Evolutionary conservation across 2,329 filamentous ascomycete species (phyloP).

Genomic region (Hymenoscyphus fructigenus): DNA sequence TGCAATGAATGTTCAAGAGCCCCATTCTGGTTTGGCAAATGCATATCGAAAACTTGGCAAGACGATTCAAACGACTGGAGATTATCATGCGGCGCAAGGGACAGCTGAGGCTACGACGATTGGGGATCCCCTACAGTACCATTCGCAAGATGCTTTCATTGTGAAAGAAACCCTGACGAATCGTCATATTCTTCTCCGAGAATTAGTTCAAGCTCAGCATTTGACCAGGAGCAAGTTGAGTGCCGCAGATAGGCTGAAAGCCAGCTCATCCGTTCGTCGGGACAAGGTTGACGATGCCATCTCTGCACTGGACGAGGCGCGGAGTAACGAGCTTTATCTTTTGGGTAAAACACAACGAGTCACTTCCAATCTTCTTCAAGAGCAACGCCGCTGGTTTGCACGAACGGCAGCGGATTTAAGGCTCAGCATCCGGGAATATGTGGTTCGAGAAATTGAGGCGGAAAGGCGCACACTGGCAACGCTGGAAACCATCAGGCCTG

Average conservation of each 20-base stretch:
- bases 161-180: conserved; percentile 98
- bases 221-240: conserved; percentile 76
- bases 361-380: conserved; percentile 81
- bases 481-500: conserved; percentile 88
- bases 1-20: conserved; percentile 85
- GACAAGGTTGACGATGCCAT: conserved; percentile 99
- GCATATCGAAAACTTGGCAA: conserved; percentile 96
- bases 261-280: conserved; percentile 78
- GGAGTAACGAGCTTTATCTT: conserved; percentile 76
- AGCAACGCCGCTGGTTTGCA: conserved; percentile 88
- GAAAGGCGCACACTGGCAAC: conserved; percentile 89
- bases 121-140: conserved; percentile 89
- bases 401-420: conserved; percentile 84
- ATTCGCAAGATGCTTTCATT: conserved; percentile 93
- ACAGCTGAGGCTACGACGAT: conserved; percentile 95
- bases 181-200: conserved; percentile 91
- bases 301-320: conserved; percentile 80
- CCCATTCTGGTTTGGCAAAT: conserved; percentile 80
- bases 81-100: conserved; percentile 94
- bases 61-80: conserved; percentile 87
- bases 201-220: conserved; percentile 89
- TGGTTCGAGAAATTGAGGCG: conserved; percentile 90
- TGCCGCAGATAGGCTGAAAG: conserved; percentile 85
- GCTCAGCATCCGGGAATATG: conserved; percentile 83
- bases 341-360: conserved; percentile 84